These are phyloP conservation scores for Citrus australasica DNA, from an alignment of 345 rosid species.

Conservation along the genomic window DNA sequence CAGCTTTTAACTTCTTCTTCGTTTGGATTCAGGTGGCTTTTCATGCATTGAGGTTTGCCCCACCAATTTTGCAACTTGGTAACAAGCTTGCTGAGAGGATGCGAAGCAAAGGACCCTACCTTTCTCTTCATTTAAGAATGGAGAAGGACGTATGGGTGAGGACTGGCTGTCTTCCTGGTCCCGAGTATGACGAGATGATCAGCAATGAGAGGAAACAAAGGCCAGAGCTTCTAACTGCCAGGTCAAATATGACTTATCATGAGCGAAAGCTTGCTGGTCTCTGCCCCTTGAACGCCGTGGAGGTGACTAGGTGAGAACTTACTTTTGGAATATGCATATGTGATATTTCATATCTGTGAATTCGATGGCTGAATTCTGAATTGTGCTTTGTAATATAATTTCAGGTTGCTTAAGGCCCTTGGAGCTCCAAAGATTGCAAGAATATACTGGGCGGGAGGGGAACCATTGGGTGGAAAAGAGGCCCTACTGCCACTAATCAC, in stretches of 20 bases:
- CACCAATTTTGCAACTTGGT: conserved; percentile 66
- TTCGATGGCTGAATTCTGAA: not conserved
- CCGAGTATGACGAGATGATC: conserved; percentile 67
- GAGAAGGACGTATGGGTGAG: conserved; percentile 98
- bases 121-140: conserved; percentile 84
- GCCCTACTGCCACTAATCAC: conserved; percentile 61
- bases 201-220: conserved; percentile 64
- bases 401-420: conserved; percentile 90
- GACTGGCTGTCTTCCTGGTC: conserved; percentile 93
- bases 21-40: conserved; percentile 67
- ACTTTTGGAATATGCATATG: not conserved
- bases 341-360: not conserved
- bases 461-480: conserved; percentile 81
- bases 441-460: conserved; percentile 96
- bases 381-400: not conserved
- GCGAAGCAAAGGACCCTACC: conserved; percentile 79
- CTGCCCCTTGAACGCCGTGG: conserved; percentile 86
- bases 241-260: conserved; percentile 75
- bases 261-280: conserved; percentile 84
- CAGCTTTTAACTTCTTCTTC: not conserved
- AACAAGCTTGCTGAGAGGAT: conserved; percentile 78
- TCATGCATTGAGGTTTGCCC: conserved; percentile 72
- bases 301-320: conserved; percentile 67
- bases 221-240: conserved; percentile 89
- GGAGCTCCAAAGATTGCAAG: conserved; percentile 70